Evolutionary conservation across 495 filamentous ascomycete species (phyloP).

Genomic region (Xylaria cubensis): DNA sequence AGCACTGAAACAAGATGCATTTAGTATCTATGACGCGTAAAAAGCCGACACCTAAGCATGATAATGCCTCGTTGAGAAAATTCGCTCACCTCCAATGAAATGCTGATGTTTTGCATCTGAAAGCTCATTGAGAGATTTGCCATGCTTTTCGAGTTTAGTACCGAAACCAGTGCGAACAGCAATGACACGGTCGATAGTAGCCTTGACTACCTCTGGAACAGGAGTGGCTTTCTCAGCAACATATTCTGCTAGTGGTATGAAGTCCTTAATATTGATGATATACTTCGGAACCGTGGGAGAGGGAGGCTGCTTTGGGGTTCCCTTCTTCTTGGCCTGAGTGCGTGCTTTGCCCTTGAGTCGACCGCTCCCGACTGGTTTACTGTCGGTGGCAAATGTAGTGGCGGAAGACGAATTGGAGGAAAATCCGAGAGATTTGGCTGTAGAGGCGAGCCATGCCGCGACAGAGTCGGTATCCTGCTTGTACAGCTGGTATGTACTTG

Average conservation of each 20-base stretch:
- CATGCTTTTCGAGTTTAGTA: slow-evolving; percentile 29
- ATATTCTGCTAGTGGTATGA: slow-evolving; percentile 46
- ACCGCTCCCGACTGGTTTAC: slow-evolving; percentile 15
- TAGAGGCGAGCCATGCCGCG: slow-evolving; percentile 58
- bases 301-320: background rate
- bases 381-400: slow-evolving; percentile 3
- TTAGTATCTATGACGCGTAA: background rate
- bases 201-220: slow-evolving; percentile 35
- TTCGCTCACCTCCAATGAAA: slow-evolving; percentile 40
- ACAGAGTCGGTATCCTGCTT: slow-evolving; percentile 57
- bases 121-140: slow-evolving; percentile 22
- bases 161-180: slow-evolving; percentile 31
- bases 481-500: slow-evolving; percentile 42
- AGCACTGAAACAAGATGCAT: slow-evolving; percentile 34
- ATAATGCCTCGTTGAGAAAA: background rate
- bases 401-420: slow-evolving; percentile 15
- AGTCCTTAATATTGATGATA: slow-evolving; percentile 49
- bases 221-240: slow-evolving; percentile 37
- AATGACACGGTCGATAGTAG: slow-evolving; percentile 41
- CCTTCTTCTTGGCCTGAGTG: slow-evolving; percentile 35
- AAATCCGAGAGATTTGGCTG: slow-evolving; percentile 49
- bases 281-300: slow-evolving; percentile 31
- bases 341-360: slow-evolving; percentile 47
- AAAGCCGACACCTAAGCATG: background rate
- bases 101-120: slow-evolving; percentile 41